Evolutionary conservation across 1,284 basidiomycete species (phyloP).

Genomic region (Ustilago cynodontis): DNA sequence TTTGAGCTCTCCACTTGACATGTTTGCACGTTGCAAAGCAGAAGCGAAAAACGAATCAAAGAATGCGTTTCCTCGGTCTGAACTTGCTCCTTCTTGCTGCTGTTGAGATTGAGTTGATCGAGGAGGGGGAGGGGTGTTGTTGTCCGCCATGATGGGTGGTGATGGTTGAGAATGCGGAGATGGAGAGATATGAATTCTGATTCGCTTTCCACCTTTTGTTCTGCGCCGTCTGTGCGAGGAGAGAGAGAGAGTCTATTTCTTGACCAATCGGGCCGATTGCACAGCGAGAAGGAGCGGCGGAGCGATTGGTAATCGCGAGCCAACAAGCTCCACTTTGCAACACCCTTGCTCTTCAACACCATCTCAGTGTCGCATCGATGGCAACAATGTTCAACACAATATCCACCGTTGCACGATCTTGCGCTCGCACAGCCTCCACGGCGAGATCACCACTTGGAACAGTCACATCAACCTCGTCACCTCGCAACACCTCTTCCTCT

Average conservation of each 20-base stretch:
- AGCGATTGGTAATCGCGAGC: constrained; percentile 10
- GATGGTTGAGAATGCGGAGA: not conserved
- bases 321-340: not conserved
- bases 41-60: constrained; percentile 54
- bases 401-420: no score
- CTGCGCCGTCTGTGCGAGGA: constrained; percentile 19
- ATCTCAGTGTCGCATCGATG: no score
- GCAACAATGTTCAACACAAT: not conserved
- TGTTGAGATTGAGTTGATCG: constrained; percentile 2
- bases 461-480: not conserved
- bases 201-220: no score
- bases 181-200: no score
- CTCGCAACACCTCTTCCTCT: not conserved
- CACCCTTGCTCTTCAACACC: not conserved
- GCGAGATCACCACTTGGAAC: not conserved
- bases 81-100: not conserved
- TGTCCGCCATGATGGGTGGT: constrained; percentile 4
- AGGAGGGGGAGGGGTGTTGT: no score
- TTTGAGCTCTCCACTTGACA: constrained; percentile 38
- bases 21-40: constrained; percentile 47
- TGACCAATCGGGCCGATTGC: not conserved
- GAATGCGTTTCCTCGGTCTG: constrained; percentile 32
- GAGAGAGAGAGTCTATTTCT: constrained; percentile 21
- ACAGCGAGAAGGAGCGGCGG: no score
- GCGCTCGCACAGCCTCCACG: no score